phyloP scores from a whole-genome alignment of 345 rosid species.

The Microcos paniculata region DNA sequence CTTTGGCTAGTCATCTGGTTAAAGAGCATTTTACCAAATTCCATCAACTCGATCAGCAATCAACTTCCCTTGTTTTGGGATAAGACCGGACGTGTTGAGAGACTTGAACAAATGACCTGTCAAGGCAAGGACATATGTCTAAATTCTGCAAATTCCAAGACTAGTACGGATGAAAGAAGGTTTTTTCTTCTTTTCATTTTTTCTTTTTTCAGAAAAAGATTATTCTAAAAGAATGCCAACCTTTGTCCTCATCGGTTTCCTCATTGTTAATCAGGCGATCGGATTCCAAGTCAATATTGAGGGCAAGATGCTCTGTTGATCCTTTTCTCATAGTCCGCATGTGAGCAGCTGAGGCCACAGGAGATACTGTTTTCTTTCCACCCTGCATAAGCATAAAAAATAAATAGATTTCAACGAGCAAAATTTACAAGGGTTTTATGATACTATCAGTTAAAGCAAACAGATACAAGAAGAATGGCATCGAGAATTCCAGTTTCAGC shows the following conservation, averaged over 20 bases:
- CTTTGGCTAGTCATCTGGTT: not conserved
- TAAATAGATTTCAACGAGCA: not conserved
- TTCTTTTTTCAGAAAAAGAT: no score
- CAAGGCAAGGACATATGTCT: constrained; percentile 3
- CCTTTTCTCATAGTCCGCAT: constrained; percentile 78
- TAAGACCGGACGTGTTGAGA: constrained; percentile 77
- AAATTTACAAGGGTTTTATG: not conserved
- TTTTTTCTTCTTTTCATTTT: not conserved
- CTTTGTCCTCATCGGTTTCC: constrained; percentile 85
- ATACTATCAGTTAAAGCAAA: not conserved
- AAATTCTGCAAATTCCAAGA: not conserved
- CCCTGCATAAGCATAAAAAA: constrained; percentile 46
- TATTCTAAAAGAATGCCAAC: constrained; percentile 27
- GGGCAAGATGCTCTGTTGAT: constrained; percentile 82
- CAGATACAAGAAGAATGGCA: not conserved
- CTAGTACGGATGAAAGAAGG: not conserved
- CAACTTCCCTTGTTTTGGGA: constrained; percentile 85
- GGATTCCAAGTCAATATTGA: constrained; percentile 69
- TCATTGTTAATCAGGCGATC: constrained; percentile 49
- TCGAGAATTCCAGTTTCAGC: not conserved
- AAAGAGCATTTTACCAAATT: constrained; percentile 60
- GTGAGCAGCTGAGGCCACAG: constrained; percentile 75
- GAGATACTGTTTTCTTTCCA: constrained; percentile 49
- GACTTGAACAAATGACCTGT: constrained; percentile 89
- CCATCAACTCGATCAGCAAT: constrained; percentile 89